phyloP scores from a whole-genome alignment of 345 rosid species.

The Citrus australasica region DNA sequence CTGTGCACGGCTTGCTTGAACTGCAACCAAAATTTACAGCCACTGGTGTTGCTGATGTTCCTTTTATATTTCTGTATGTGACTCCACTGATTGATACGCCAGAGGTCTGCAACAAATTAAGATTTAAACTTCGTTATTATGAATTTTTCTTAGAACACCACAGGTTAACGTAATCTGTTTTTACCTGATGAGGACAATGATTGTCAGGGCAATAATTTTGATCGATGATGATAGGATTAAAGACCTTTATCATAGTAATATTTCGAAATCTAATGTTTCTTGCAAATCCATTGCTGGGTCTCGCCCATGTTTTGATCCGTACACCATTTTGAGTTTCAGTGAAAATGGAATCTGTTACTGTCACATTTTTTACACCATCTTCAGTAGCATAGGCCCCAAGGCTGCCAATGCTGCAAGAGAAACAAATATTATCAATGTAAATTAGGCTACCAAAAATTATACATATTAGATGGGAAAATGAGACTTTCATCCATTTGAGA shows the following conservation, averaged over 20 bases:
- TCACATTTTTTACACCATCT: slow-evolving; percentile 45
- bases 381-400: slow-evolving; percentile 36
- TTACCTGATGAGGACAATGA: slow-evolving; percentile 51
- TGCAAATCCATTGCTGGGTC: slow-evolving; percentile 44
- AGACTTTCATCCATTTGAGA: neutral
- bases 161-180: neutral
- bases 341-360: slow-evolving; percentile 32
- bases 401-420: slow-evolving; percentile 44
- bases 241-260: slow-evolving; percentile 32
- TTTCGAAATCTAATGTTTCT: slow-evolving; percentile 34
- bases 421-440: neutral
- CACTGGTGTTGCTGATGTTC: slow-evolving; percentile 55
- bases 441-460: neutral
- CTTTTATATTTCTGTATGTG: slow-evolving; percentile 57
- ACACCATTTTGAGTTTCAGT: slow-evolving; percentile 49
- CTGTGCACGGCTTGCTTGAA: slow-evolving; percentile 45
- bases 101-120: slow-evolving; percentile 35
- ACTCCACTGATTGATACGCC: slow-evolving; percentile 68
- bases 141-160: neutral
- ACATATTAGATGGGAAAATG: neutral
- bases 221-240: slow-evolving; percentile 53
- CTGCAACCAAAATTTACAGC: slow-evolving; percentile 67
- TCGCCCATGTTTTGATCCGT: slow-evolving; percentile 60
- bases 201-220: slow-evolving; percentile 54
- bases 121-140: no score